These are phyloP conservation scores for Saraca asoca DNA, from an alignment of 331 rosid genomes.

Conservation along the genomic window DNA sequence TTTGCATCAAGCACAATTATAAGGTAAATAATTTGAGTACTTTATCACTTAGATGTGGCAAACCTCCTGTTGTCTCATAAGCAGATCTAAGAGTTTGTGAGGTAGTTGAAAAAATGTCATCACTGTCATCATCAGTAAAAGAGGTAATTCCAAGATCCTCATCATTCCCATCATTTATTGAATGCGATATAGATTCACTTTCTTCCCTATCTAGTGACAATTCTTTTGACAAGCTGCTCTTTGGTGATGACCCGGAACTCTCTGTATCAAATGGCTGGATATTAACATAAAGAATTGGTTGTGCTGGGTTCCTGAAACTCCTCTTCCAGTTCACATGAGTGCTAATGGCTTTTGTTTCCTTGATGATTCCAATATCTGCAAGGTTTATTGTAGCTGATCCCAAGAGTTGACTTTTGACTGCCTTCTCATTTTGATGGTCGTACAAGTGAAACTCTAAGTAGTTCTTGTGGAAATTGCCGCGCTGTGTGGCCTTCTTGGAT, in stretches of 20 bases:
- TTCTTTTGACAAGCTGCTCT: conserved; percentile 54
- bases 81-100: conserved; percentile 44
- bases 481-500: conserved; percentile 53
- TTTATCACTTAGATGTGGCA: conserved; percentile 43
- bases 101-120: conserved; percentile 46
- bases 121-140: conserved; percentile 67
- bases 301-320: conserved; percentile 53
- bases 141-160: conserved; percentile 61
- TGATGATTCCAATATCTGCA: conserved; percentile 61
- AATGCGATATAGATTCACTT: conserved; percentile 53
- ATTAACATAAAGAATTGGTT: conserved; percentile 56
- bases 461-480: conserved; percentile 63
- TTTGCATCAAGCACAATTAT: conserved; percentile 27
- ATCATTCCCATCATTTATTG: conserved; percentile 44
- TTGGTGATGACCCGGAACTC: conserved; percentile 60
- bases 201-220: conserved; percentile 52
- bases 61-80: conserved; percentile 47
- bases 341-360: conserved; percentile 45
- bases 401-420: conserved; percentile 59
- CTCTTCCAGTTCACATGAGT: conserved; percentile 61
- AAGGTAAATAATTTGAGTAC: conserved; percentile 37
- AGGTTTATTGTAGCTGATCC: conserved; percentile 66
- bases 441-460: conserved; percentile 63
- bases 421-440: conserved; percentile 56
- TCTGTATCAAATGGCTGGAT: conserved; percentile 61